Evolutionary conservation across 2,329 filamentous ascomycete genomes (phyloP).

Genomic region (Daldinia sp.): DNA sequence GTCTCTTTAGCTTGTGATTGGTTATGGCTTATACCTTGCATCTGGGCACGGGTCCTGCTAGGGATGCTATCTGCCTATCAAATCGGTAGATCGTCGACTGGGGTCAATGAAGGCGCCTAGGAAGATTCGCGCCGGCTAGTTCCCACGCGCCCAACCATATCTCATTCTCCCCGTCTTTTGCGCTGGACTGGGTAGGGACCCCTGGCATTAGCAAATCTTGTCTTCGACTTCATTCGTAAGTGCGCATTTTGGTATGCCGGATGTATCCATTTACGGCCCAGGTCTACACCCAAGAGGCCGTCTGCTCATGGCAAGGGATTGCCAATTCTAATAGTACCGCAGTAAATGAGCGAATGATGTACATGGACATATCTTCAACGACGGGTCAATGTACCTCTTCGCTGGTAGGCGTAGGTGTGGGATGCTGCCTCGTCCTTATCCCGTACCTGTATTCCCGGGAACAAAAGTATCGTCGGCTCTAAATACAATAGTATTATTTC

Average conservation of each 20-base stretch:
- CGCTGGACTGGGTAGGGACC: slow-evolving; percentile 37
- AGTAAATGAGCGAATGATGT: slow-evolving; percentile 7
- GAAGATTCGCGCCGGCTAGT: slow-evolving; percentile 43
- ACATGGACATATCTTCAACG: slow-evolving; percentile 19
- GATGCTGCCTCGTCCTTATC: slow-evolving; percentile 22
- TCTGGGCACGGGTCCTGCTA: slow-evolving; percentile 37
- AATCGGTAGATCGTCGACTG: slow-evolving; percentile 43
- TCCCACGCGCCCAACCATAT: slow-evolving; percentile 43
- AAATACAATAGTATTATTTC: slow-evolving; percentile 6
- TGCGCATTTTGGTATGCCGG: slow-evolving; percentile 29
- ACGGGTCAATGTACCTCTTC: slow-evolving; percentile 26
- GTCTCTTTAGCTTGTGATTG: slow-evolving; percentile 50
- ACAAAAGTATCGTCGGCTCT: slow-evolving; percentile 20
- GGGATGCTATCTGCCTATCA: slow-evolving; percentile 47
- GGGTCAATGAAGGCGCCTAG: slow-evolving; percentile 41
- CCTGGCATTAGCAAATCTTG: slow-evolving; percentile 33
- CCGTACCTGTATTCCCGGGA: slow-evolving; percentile 23
- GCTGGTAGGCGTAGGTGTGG: slow-evolving; percentile 26
- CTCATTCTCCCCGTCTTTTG: slow-evolving; percentile 38
- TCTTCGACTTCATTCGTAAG: slow-evolving; percentile 41
- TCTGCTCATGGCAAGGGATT: slow-evolving; percentile 42
- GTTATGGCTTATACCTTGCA: slow-evolving; percentile 41
- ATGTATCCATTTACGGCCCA: slow-evolving; percentile 34
- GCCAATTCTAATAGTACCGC: slow-evolving; percentile 34
- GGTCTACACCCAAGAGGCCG: slow-evolving; percentile 35